phyloP scores from a whole-genome alignment of 129 eudicot species.

The Smallanthus sonchifolius region DNA sequence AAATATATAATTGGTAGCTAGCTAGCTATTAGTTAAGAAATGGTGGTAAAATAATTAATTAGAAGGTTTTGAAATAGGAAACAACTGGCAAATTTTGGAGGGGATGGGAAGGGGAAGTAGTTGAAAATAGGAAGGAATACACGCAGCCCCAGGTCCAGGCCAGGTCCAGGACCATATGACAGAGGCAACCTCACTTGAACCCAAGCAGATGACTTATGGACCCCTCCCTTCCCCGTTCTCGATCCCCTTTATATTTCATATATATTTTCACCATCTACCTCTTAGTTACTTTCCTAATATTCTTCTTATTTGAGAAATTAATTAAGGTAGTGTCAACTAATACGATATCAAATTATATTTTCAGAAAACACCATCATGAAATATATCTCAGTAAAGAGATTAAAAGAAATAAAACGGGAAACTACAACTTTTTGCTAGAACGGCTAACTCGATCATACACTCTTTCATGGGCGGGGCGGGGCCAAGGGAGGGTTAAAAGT shows the following conservation, averaged over 20 bases:
- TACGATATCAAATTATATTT: not conserved
- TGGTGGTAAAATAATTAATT: not conserved
- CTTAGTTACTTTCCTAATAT: not conserved
- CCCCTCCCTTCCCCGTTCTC: conserved; percentile 28
- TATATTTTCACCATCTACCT: not conserved
- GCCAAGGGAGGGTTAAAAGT: too few species aligned
- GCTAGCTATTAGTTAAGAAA: not conserved
- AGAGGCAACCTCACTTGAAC: conserved; percentile 83
- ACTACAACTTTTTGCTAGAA: too few species aligned
- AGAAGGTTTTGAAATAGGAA: conserved; percentile 33
- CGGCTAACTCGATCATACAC: too few species aligned
- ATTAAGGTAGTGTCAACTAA: too few species aligned
- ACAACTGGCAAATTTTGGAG: conserved; percentile 39
- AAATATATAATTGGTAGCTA: conserved; percentile 7
- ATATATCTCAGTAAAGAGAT: too few species aligned
- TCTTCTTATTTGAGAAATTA: not conserved
- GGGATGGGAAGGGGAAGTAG: conserved; percentile 20
- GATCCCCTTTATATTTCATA: conserved; percentile 11
- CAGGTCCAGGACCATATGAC: conserved; percentile 51
- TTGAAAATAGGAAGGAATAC: conserved; percentile 35
- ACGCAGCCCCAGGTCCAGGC: conserved; percentile 39
- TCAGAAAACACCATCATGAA: too few species aligned
- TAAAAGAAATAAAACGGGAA: too few species aligned
- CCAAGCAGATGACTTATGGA: conserved; percentile 75
- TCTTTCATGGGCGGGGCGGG: too few species aligned